Evolutionary conservation across 2,329 filamentous ascomycete species (phyloP), one percentile per base, ranked within the genome.

Genomic region (Elsinoe fawcettii): DNA sequence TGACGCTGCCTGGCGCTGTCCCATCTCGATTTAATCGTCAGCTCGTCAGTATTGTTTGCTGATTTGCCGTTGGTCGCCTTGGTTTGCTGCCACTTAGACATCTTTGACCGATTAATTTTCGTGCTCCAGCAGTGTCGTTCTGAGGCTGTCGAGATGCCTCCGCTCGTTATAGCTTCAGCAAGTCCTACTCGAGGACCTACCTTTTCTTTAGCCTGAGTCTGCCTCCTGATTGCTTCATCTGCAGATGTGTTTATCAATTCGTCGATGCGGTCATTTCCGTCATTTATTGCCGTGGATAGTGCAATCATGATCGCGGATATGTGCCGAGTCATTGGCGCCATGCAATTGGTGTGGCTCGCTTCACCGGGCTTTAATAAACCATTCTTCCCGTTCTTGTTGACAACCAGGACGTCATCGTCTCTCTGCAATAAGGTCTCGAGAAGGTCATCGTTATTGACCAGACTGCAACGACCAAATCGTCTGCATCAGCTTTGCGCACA

Each of bases 361-460:
- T 22, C 20, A 25, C 23, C 41, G 41, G 41, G 20, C 23, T 46
- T 20, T n/a, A 25, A 20, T n/a, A 46, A 46, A 9, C 20, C 41
- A n/a, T 46, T 46, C 41, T 46, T 25, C 12, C 41, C 41, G 12
- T 46, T 46, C 20, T 46, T 46, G 41, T 46, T 46, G 14, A 46
- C 14, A 12, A 20, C 41, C 11, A 46, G 41, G 23, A 46, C 41
- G 18, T 46, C 41, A 5, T 18, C 41, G 3, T 20, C 41, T 46
- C 41, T 46, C 12, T 20, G 18, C 12, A 46, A 25, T 18, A 46
- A 46, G 12, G 41, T 46, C 23, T 25, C 25, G 20, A 46, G 20
- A n/a, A 46, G 41, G 23, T 46, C 41, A 25, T 46, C 41, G 11
- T 46, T 20, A 14, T 46, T 46, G 41, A 46, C 41, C 22, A 18